phyloP scores from a whole-genome alignment of 2,329 filamentous ascomycete genomes.

The Exophiala spinifera region DNA sequence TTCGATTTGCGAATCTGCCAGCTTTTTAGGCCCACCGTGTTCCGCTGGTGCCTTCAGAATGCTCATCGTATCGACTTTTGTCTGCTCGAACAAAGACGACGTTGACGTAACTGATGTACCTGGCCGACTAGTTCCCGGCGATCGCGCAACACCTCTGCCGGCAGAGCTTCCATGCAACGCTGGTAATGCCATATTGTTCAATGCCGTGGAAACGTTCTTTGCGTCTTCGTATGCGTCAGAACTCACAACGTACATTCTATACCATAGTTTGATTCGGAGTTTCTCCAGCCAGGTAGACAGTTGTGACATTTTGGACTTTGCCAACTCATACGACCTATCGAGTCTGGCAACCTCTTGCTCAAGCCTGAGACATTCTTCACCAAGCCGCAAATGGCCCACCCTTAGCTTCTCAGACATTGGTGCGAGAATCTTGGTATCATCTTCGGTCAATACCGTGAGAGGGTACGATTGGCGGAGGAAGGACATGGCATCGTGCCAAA shows the following conservation, averaged over 20 bases:
- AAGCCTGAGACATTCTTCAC: slow-evolving; percentile 12
- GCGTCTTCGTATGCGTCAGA: slow-evolving; percentile 86
- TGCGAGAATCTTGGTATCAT: slow-evolving; percentile 67
- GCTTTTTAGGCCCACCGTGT: slow-evolving; percentile 87
- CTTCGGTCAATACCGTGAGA: slow-evolving; percentile 55
- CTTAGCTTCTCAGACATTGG: slow-evolving; percentile 71
- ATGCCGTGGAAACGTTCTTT: slow-evolving; percentile 76
- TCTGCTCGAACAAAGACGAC: slow-evolving; percentile 67
- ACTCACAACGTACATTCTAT: slow-evolving; percentile 87
- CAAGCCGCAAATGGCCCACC: slow-evolving; percentile 61
- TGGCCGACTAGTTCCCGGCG: slow-evolving; percentile 36
- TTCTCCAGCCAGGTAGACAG: slow-evolving; percentile 72
- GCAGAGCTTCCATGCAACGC: slow-evolving; percentile 30
- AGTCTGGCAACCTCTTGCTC: slow-evolving; percentile 22
- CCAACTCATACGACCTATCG: slow-evolving; percentile 6
- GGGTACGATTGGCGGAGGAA: slow-evolving; percentile 62
- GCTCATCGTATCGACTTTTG: slow-evolving; percentile 81
- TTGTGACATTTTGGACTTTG: slow-evolving; percentile 34
- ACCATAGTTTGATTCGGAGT: slow-evolving; percentile 97
- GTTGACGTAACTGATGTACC: slow-evolving; percentile 47
- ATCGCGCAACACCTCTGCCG: slow-evolving; percentile 6
- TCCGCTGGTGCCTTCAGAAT: slow-evolving; percentile 77
- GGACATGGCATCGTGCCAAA: slow-evolving; percentile 76
- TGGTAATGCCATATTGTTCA: slow-evolving; percentile 81
- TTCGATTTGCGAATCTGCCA: slow-evolving; percentile 92